Evolutionary conservation across 2,329 filamentous ascomycete genomes (phyloP).

Genomic region (Cryoendolithus antarcticus): DNA sequence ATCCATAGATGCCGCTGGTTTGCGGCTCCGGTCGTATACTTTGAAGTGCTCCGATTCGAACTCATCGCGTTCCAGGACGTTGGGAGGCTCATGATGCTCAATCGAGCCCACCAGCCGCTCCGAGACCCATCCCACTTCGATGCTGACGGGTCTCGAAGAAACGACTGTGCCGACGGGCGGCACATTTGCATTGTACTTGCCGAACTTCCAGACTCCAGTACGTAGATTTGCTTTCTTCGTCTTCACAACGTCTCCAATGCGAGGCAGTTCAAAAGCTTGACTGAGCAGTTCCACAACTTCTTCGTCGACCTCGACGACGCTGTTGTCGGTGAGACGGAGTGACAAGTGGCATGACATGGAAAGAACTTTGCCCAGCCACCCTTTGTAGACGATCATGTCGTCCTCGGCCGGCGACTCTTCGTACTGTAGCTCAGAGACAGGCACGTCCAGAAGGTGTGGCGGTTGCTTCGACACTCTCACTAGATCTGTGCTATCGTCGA

Average conservation of each 20-base stretch:
- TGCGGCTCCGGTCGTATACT: conserved; percentile 28
- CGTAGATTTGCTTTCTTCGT: conserved; percentile 41
- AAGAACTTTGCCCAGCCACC: conserved; percentile 45
- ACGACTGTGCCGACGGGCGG: conserved; percentile 41
- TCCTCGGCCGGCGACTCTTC: conserved; percentile 32
- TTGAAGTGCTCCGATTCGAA: conserved; percentile 30
- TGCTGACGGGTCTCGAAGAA: conserved; percentile 31
- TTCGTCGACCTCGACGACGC: conserved; percentile 40
- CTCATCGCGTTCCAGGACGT: conserved; percentile 22
- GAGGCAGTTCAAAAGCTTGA: conserved; percentile 3
- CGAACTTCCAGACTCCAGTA: conserved; percentile 40
- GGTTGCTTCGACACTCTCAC: conserved; percentile 5
- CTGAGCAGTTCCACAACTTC: conserved; percentile 25
- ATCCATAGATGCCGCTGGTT: conserved; percentile 2
- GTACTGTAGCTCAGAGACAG: conserved; percentile 19
- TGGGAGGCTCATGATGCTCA: conserved; percentile 15
- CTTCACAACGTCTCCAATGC: conserved; percentile 34
- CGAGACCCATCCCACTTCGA: conserved; percentile 42
- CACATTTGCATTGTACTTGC: conserved; percentile 38
- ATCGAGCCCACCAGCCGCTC: conserved; percentile 19
- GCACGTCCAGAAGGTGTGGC: conserved; percentile 14
- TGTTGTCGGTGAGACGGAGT: conserved; percentile 39
- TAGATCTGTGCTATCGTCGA: conserved; percentile 1
- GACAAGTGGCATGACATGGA: conserved; percentile 38
- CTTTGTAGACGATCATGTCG: conserved; percentile 40